Conservation (phyloP, 306 rosid species). For the Prosopis cineraria region DNA sequence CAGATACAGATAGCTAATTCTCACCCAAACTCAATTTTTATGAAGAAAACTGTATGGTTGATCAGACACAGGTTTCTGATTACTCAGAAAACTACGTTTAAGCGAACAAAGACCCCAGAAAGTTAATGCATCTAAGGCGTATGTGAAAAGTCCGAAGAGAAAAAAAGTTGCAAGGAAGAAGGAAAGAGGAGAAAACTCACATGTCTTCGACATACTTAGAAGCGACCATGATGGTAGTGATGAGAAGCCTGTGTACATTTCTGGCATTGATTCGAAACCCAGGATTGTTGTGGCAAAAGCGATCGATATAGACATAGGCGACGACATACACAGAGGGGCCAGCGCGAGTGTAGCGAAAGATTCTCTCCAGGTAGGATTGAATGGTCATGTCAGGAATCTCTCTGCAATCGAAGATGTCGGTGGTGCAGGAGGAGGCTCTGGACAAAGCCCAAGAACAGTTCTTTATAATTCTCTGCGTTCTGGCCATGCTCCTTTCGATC, state of each 20-base stretch:
- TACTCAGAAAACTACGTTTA: neutral
- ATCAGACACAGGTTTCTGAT: neutral
- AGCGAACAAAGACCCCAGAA: neutral
- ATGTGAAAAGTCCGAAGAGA: neutral
- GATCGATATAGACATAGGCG: constrained; percentile 88
- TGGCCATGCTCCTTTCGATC: constrained; percentile 84
- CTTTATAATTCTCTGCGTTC: constrained; percentile 71
- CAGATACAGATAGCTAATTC: neutral
- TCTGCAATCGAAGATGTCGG: constrained; percentile 63
- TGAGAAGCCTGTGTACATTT: constrained; percentile 86
- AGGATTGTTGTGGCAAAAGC: constrained; percentile 76
- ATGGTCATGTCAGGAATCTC: constrained; percentile 89
- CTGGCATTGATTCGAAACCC: constrained; percentile 67
- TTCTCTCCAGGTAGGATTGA: constrained; percentile 75
- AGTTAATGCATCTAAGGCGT: neutral
- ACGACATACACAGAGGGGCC: constrained; percentile 82
- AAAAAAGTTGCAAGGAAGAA: neutral
- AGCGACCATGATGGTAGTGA: constrained; percentile 93
- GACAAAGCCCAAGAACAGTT: constrained; percentile 50
- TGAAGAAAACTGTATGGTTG: neutral
- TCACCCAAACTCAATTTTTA: neutral
- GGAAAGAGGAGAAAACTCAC: constrained; percentile 49
- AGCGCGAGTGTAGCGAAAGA: constrained; percentile 81
- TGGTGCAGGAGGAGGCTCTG: constrained; percentile 40
- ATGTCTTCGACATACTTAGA: constrained; percentile 89